Conservation (phyloP, 2,329 filamentous ascomycete genomes). For the Botrytis medusae region DNA sequence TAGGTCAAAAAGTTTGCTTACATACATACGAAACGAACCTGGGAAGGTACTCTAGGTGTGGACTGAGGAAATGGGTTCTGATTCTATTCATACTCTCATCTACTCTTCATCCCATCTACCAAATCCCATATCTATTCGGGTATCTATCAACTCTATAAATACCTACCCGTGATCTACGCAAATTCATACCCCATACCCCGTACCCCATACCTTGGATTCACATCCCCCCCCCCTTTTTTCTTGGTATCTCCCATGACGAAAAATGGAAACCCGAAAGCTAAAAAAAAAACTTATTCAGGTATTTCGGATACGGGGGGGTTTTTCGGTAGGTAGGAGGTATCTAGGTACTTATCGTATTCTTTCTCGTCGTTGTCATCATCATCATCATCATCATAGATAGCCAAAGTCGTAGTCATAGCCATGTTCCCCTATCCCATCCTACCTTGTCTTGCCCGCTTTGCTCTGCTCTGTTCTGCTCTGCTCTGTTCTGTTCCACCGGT, state of each 20-base stretch:
- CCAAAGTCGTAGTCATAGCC: background rate
- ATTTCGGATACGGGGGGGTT: background rate
- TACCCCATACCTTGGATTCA: background rate
- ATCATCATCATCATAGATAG: too few relatives aligned
- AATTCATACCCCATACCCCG: background rate
- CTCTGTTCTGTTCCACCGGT: too few relatives aligned
- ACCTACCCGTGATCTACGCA: background rate
- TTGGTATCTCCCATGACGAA: too few relatives aligned
- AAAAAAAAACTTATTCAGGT: background rate
- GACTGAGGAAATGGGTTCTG: background rate
- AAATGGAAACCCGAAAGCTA: background rate
- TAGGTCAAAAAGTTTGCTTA: background rate
- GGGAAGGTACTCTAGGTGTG: background rate
- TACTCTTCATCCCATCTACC: background rate
- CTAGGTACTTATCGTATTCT: too few relatives aligned
- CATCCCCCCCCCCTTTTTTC: background rate
- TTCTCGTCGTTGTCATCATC: too few relatives aligned
- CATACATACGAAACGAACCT: background rate
- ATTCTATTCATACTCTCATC: background rate
- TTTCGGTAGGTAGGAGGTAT: too few relatives aligned
- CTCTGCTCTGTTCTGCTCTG: background rate
- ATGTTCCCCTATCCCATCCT: background rate
- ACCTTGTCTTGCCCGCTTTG: too few relatives aligned
- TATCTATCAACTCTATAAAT: background rate
- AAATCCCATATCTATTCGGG: background rate